These are phyloP conservation scores for Trichoderma koningii DNA, from an alignment of 2,329 filamentous ascomycete species.

Conservation along the genomic window DNA sequence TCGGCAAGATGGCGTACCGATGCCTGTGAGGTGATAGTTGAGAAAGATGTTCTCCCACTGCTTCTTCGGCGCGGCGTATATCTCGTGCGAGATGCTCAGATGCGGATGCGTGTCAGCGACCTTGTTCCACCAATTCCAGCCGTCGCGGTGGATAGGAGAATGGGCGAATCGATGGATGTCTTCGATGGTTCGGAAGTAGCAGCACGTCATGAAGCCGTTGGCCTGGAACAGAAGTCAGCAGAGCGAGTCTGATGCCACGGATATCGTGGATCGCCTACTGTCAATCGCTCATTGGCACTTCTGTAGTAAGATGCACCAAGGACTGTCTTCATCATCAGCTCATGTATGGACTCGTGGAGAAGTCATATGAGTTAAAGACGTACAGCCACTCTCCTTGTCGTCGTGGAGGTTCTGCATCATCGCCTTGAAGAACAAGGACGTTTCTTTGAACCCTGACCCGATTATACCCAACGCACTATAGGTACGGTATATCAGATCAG, in stretches of 20 bases:
- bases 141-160: slow-evolving; percentile 45
- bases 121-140: slow-evolving; percentile 49
- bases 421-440: neutral
- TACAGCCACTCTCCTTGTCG: slow-evolving; percentile 14
- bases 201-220: slow-evolving; percentile 44
- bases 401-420: slow-evolving; percentile 14
- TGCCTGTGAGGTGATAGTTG: slow-evolving; percentile 32
- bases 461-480: slow-evolving; percentile 21
- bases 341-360: neutral
- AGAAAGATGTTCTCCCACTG: slow-evolving; percentile 52
- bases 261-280: neutral
- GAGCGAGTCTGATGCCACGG: too few relatives aligned
- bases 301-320: slow-evolving; percentile 11
- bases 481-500: neutral
- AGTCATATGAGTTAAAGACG: neutral
- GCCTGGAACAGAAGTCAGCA: slow-evolving; percentile 28
- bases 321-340: neutral
- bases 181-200: slow-evolving; percentile 50
- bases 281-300: slow-evolving; percentile 9
- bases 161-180: slow-evolving; percentile 52
- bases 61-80: slow-evolving; percentile 44
- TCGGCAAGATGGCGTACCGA: slow-evolving; percentile 11
- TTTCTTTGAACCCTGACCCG: neutral
- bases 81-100: slow-evolving; percentile 53
- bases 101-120: slow-evolving; percentile 41